These are phyloP conservation scores for Cadophora malorum DNA, from an alignment of 2,329 filamentous ascomycete genomes.

Conservation along the genomic window DNA sequence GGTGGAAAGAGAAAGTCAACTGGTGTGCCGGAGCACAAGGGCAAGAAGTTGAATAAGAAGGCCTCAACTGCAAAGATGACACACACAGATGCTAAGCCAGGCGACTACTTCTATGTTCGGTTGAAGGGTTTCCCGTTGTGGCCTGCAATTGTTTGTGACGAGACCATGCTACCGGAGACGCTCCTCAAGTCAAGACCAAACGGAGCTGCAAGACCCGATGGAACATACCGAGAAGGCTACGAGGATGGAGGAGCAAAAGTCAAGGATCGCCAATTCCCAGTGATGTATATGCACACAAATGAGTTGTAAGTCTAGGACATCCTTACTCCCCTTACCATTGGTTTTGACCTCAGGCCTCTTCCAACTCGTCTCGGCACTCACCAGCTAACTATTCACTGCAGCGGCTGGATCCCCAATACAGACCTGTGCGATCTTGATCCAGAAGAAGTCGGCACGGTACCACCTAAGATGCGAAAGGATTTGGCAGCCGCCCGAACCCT, in stretches of 20 bases:
- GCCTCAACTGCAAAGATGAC: slow-evolving; percentile 75
- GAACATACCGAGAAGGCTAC: slow-evolving; percentile 86
- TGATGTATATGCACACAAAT: slow-evolving; percentile 95
- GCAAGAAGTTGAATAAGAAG: slow-evolving; percentile 85
- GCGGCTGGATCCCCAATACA: slow-evolving; percentile 90
- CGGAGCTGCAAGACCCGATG: slow-evolving; percentile 80
- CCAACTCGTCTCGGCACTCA: neutral
- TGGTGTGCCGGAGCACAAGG: slow-evolving; percentile 69
- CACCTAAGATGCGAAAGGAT: slow-evolving; percentile 78
- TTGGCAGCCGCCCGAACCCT: slow-evolving; percentile 81
- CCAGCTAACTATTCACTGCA: slow-evolving; percentile 48
- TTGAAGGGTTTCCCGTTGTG: slow-evolving; percentile 95
- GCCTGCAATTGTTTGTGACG: slow-evolving; percentile 93
- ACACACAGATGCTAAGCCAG: slow-evolving; percentile 82
- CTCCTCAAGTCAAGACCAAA: slow-evolving; percentile 82
- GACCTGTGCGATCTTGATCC: slow-evolving; percentile 79
- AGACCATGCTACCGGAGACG: slow-evolving; percentile 86
- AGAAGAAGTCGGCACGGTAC: slow-evolving; percentile 71
- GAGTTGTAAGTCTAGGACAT: slow-evolving; percentile 79
- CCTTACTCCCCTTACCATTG: neutral
- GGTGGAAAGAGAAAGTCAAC: slow-evolving; percentile 70
- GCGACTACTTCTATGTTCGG: slow-evolving; percentile 90
- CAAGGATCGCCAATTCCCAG: slow-evolving; percentile 84
- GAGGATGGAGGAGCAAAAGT: slow-evolving; percentile 86
- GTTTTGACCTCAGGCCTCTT: neutral